Percentiles rank a stretch among this genome's conserved stretches.
Conservation (phyloP, 352 stramenopile genomes). For the Globisporangium acanthophoron region DNA sequence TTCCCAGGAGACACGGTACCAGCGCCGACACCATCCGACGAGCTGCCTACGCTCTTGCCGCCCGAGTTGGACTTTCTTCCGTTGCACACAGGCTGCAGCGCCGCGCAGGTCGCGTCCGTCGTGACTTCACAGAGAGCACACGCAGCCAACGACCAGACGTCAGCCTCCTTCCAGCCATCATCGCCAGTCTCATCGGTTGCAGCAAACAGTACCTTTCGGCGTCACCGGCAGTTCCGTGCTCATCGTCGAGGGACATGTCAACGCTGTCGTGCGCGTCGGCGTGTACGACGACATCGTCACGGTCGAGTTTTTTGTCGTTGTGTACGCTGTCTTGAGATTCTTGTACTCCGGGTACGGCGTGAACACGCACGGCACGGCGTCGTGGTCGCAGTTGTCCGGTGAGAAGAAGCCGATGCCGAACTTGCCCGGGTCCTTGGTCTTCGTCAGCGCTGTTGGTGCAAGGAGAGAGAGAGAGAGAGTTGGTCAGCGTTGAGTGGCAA, state of each 20-base stretch:
- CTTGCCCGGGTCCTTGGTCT: slow-evolving; percentile 40
- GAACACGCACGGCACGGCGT: slow-evolving; percentile 38
- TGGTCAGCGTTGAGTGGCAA: no score
- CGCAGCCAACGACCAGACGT: no score
- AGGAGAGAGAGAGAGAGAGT: neutral
- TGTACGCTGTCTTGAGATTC: slow-evolving; percentile 73
- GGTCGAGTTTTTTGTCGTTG: slow-evolving; percentile 48
- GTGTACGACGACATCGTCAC: slow-evolving; percentile 33
- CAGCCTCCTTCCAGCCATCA: no score
- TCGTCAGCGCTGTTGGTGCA: slow-evolving; percentile 14
- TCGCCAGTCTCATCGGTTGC: no score
- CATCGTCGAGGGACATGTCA: slow-evolving; percentile 38
- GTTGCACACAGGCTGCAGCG: slow-evolving; percentile 48
- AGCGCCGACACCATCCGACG: slow-evolving; percentile 9
- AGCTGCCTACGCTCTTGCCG: slow-evolving; percentile 25
- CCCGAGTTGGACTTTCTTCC: slow-evolving; percentile 42
- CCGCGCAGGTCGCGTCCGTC: slow-evolving; percentile 22
- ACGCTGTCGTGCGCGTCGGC: slow-evolving; percentile 26
- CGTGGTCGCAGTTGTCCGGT: slow-evolving; percentile 63
- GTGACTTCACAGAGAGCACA: no score
- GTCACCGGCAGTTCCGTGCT: slow-evolving; percentile 13
- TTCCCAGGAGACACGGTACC: no score
- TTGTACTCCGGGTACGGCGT: slow-evolving; percentile 19
- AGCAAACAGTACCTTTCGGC: slow-evolving; percentile 22
- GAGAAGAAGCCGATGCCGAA: slow-evolving; percentile 73